phyloP scores from a whole-genome alignment of 2,329 filamentous ascomycete genomes.

The Hypoxylon sp. region DNA sequence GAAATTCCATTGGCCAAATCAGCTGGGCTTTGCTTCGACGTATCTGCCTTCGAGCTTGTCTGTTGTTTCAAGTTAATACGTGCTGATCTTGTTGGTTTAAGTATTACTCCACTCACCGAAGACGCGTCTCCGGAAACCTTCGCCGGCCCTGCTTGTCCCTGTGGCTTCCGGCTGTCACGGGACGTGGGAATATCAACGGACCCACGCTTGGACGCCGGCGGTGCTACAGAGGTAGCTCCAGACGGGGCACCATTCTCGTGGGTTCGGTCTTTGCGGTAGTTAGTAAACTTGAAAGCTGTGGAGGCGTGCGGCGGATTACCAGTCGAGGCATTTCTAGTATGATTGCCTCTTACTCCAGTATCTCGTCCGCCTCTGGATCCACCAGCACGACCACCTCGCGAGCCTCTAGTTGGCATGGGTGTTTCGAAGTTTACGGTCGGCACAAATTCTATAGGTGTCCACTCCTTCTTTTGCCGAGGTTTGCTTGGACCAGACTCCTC shows the following conservation, averaged over 20 bases:
- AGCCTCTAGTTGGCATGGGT: slow-evolving; percentile 72
- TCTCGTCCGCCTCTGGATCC: slow-evolving; percentile 53
- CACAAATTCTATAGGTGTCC: slow-evolving; percentile 86
- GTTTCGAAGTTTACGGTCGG: slow-evolving; percentile 91
- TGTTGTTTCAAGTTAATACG: slow-evolving; percentile 19
- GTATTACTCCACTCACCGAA: slow-evolving; percentile 55
- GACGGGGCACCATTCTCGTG: slow-evolving; percentile 46
- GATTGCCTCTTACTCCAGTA: slow-evolving; percentile 40
- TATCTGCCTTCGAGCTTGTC: slow-evolving; percentile 43
- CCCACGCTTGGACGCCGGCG: slow-evolving; percentile 60
- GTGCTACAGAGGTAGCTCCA: slow-evolving; percentile 57
- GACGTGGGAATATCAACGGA: slow-evolving; percentile 59
- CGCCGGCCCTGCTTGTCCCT: slow-evolving; percentile 58
- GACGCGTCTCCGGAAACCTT: slow-evolving; percentile 58
- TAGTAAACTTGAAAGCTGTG: slow-evolving; percentile 24
- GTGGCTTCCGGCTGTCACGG: slow-evolving; percentile 64
- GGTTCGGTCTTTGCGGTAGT: slow-evolving; percentile 45
- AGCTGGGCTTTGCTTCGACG: slow-evolving; percentile 40
- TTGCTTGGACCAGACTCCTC: slow-evolving; percentile 66
- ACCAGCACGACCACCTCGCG: slow-evolving; percentile 62
- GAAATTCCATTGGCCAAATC: slow-evolving; percentile 40
- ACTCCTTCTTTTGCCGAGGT: slow-evolving; percentile 81
- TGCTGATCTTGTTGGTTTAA: not conserved
- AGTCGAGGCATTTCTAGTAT: slow-evolving; percentile 37
- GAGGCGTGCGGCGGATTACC: slow-evolving; percentile 40